Conservation (phyloP, 2,329 filamentous ascomycete species). For the Neoscytalidium dimidiatum region DNA sequence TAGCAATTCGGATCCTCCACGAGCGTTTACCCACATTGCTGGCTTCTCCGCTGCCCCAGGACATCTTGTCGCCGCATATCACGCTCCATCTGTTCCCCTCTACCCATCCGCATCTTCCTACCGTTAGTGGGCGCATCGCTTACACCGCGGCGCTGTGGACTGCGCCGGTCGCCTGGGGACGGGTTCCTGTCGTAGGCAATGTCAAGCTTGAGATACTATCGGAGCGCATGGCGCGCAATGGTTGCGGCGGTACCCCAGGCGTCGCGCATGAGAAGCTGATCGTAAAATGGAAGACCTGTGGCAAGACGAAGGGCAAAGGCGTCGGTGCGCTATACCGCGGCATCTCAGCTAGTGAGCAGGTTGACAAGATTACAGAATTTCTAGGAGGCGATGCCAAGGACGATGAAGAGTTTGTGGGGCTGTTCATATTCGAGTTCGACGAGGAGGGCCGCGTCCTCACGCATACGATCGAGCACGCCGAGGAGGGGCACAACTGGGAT, state of each 20-base stretch:
- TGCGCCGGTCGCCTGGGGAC: conserved; percentile 92
- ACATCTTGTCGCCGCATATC: conserved; percentile 64
- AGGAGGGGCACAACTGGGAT: conserved; percentile 82
- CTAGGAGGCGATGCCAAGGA: conserved; percentile 53
- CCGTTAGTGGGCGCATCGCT: conserved; percentile 85
- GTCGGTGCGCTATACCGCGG: conserved; percentile 48
- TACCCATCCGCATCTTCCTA: conserved; percentile 85
- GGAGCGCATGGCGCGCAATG: conserved; percentile 76
- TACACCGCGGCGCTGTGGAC: conserved; percentile 96
- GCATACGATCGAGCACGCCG: conserved; percentile 92
- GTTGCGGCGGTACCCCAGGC: conserved; percentile 42
- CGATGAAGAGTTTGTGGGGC: conserved; percentile 76
- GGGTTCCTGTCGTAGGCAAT: conserved; percentile 86
- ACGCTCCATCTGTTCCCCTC: conserved; percentile 66
- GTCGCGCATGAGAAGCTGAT: conserved; percentile 74
- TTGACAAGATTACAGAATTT: conserved; percentile 58
- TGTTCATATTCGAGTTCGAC: conserved; percentile 97
- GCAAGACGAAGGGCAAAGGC: conserved; percentile 50
- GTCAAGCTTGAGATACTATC: conserved; percentile 84
- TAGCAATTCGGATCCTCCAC: conserved; percentile 63
- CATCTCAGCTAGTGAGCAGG: conserved; percentile 45
- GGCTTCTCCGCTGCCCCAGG: conserved; percentile 60
- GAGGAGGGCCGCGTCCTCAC: conserved; percentile 77
- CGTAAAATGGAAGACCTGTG: conserved; percentile 81
- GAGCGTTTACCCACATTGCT: conserved; percentile 63